These are phyloP conservation scores for Triticum timopheevii DNA, from an alignment of 176 grass and related monocot genomes.

Conservation along the genomic window DNA sequence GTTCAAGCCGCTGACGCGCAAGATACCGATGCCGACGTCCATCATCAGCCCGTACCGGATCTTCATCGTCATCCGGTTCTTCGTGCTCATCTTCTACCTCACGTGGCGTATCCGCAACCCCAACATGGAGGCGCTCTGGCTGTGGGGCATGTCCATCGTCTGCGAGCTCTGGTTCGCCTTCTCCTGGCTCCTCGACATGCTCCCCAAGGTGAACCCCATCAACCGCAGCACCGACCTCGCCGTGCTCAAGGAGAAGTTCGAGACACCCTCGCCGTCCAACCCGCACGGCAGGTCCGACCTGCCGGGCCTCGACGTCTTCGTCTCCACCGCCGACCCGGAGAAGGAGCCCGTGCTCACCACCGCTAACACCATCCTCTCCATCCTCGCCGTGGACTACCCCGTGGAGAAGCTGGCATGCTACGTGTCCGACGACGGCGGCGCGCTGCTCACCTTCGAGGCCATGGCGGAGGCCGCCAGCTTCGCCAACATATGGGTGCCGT, in stretches of 20 bases:
- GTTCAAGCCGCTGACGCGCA: constrained; percentile 90
- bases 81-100: constrained; percentile 86
- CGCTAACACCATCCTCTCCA: constrained; percentile 90
- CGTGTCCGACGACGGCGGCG: constrained; percentile 87
- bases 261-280: constrained; percentile 64
- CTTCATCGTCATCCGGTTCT: constrained; percentile 71
- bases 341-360: constrained; percentile 94
- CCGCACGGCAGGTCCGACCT: constrained; percentile 83
- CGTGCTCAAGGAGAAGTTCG: constrained; percentile 91
- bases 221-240: constrained; percentile 78
- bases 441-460: constrained; percentile 89
- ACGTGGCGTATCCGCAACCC: constrained; percentile 78
- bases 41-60: constrained; percentile 93
- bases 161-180: constrained; percentile 99
- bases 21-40: constrained; percentile 75
- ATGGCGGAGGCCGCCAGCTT: constrained; percentile 98
- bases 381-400: constrained; percentile 84
- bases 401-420: constrained; percentile 96
- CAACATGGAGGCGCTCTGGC: constrained; percentile 88
- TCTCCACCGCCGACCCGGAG: constrained; percentile 93
- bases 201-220: constrained; percentile 89
- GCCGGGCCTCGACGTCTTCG: constrained; percentile 86
- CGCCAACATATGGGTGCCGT: constrained; percentile 93
- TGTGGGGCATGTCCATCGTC: constrained; percentile 96
- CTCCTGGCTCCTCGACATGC: constrained; percentile 88